Evolutionary conservation across 2,329 filamentous ascomycete species (phyloP), one percentile per base, ranked within the genome.

Genomic region (Curvularia sp.): DNA sequence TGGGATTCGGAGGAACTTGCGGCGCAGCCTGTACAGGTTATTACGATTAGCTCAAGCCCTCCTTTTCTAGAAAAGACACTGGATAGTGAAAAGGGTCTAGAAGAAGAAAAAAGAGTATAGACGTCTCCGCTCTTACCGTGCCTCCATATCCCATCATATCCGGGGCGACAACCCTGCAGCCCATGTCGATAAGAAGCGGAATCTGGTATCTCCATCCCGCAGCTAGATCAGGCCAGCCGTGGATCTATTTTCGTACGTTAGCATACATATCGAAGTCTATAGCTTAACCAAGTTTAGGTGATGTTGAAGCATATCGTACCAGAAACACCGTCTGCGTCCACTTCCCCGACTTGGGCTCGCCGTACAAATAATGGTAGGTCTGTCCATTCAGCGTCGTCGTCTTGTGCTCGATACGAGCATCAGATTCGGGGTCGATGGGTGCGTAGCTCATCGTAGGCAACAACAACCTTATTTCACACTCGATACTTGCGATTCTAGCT

Each of bases 191-290:
- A 22, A 98, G 84, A 67, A 87, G 78, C 0, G 93, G 93, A 59
- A 97, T 90, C 77, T 97, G 93, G 78, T 91, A 89, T 61, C 93
- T 89, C 94, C 94, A 98, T 72, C 90, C 92, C 72, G 93, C 88
- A 8, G 87, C 86, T 18, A 95, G 78, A 77, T 97, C 93, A 0
- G 93, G 93, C 79, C 89, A 96, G 65, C 93, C 93, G 77, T 93
- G 90, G 71, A 91, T 80, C 83, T 85, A 26, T 10, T 20, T 20
- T 20, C 10, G 5, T n/a, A 18, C 18, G 28, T 31, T 48, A 48
- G 5, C 15, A 46, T 30, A 18, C 26, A 30, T 24, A 30, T 28
- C 5, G 26, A 8, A 28, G 26, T 4, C 6, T 28, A 28, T 8
- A 8, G 26, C 26, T 30, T 20, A 3, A 20, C 6, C 41, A 9